Evolutionary conservation across 2,329 filamentous ascomycete species (phyloP), one percentile per base, ranked within the genome.

Genomic region (Rutstroemia sydowiana): DNA sequence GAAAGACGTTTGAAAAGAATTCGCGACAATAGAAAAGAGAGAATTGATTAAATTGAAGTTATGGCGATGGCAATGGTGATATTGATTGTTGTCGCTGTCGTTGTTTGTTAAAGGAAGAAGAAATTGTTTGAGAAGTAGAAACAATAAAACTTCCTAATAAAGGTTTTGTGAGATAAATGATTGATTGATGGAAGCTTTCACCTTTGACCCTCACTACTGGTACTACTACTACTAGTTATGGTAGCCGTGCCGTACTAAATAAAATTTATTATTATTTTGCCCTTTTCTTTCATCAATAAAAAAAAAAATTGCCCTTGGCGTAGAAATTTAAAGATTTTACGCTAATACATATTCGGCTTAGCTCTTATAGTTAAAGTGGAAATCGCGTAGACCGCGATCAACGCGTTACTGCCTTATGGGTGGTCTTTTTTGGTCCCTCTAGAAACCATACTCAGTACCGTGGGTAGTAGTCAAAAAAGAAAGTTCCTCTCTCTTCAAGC

Each of bases 301-400:
- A n/a, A n/a, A n/a, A n/a, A n/a, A n/a, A n/a, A n/a, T n/a, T n/a
- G n/a, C n/a, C 18, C 21, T 16, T 28, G 45, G 31, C 34, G 18
- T 18, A 31, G 23, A 46, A 45, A 46, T 43, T 45, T 6, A 18
- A 16, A 39, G 11, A 16, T 14, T 7, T 16, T 9, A 36, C 37
- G 18, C 42, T 51, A 45, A 23, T 1, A 4, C 14, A 1, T 37
- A 23, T 16, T 40, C 1, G 3, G 21, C 6, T 45, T 51, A 51
- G 48, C 10, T 9, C 23, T 3, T 5, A 6, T 7, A 30, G 3
- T 21, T 23, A 40, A 26, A 30, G 48, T 51, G 48, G 30, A 45
- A 51, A 31, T 51, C 48, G 23, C 48, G 42, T 45, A 8, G 14
- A 20, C 44, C 48, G 48, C 41, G 48, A 39, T 31, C 37, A 41